Evolutionary conservation across 2,329 filamentous ascomycete species (phyloP), one percentile per base, ranked within the genome.

Genomic region (Fusarium sp.): DNA sequence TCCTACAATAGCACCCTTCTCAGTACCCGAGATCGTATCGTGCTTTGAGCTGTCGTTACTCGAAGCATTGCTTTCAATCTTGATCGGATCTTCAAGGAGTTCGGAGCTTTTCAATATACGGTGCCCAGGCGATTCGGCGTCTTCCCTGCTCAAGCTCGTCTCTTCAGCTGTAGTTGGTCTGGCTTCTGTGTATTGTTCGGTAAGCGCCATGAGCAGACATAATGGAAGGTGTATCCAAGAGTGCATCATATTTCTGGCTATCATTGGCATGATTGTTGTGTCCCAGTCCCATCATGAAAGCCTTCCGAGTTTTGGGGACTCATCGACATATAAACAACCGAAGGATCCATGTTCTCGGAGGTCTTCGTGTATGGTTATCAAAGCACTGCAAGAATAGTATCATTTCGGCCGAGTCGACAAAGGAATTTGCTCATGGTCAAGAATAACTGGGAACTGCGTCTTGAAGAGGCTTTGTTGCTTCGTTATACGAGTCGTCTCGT

Each of bases 1-100:
- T 6, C 72, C 72, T 16, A 74, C 53, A 16, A 75, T 60, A 34
- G 63, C 66, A 23, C 61, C 66, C 27, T 55, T 69, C 11, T 61
- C 23, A n/a, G 59, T 25, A 10, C 51, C 46, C 14, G 40, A 58
- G 21, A 16, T 43, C 11, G 40, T n/a, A 12, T 46, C n/a, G 5
- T 55, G 42, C 7, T 63, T 45, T 12, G 43, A 34, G 21, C 55
- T 51, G 13, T 62, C 16, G 32, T 50, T 42, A 7, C 55, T 45
- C 10, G 43, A 42, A n/a, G 54, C 56, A 12, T 60, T 37, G 18
- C 37, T 12, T 11, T 53, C 28, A 20, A 40, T 20, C 20, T 41
- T 18, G 32, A 20, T 18, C 7, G 41, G 27, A 18, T 49, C 47
- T 28, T 47, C 23, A 12, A 30, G 32, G 11, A 63, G 21, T 28